Evolutionary conservation across 2,329 filamentous ascomycete genomes (phyloP).

Genomic region (Aspergillus latus): DNA sequence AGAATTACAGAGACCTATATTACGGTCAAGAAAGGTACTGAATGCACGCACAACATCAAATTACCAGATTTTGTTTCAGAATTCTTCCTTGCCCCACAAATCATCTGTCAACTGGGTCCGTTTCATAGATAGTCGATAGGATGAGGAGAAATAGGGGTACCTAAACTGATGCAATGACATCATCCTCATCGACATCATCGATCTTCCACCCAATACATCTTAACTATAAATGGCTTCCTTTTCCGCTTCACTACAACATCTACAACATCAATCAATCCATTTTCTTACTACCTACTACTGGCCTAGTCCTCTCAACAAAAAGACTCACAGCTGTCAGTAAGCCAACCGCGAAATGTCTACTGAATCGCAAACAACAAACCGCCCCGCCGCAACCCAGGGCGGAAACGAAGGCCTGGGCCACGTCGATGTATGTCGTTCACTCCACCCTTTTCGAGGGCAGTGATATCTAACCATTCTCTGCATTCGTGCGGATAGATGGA

Average conservation of each 20-base stretch:
- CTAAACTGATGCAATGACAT: neutral
- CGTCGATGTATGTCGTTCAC: constrained; percentile 21
- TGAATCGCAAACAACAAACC: constrained; percentile 2
- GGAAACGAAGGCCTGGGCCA: constrained; percentile 26
- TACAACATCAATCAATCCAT: neutral
- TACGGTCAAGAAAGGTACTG: no score
- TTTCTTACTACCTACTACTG: neutral
- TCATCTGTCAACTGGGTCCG: no score
- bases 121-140: no score
- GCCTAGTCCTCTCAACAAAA: neutral
- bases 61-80: no score
- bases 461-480: neutral
- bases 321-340: neutral
- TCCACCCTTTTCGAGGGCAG: neutral
- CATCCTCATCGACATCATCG: neutral
- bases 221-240: neutral
- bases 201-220: neutral
- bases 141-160: neutral
- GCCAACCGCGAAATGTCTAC: neutral
- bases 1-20: no score
- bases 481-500: constrained; percentile 16
- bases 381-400: constrained; percentile 1
- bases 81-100: no score
- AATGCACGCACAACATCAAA: no score
- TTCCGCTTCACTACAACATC: neutral